Conservation (phyloP, 2,329 filamentous ascomycete genomes). For the Aspergillus sp. region DNA sequence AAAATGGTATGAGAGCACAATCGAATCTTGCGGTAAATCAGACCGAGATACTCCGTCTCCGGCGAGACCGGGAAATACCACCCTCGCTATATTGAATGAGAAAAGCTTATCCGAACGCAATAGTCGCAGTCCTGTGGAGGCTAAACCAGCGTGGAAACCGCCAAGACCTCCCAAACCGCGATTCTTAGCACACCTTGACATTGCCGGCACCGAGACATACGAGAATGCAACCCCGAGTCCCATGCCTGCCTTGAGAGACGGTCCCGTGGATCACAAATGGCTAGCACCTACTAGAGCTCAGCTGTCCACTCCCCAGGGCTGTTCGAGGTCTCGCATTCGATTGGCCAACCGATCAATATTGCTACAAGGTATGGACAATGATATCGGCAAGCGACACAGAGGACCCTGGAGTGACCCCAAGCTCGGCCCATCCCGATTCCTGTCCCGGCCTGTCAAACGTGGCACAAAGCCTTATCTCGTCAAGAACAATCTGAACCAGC, state of each 20-base stretch:
- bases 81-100: background rate
- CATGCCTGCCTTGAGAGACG: background rate
- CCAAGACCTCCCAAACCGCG: constrained; percentile 18
- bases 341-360: background rate
- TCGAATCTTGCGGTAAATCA: background rate
- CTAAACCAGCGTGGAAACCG: constrained; percentile 8
- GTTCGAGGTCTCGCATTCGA: background rate
- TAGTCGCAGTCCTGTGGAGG: background rate
- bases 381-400: background rate
- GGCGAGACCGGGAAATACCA: background rate
- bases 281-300: background rate
- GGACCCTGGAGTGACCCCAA: constrained; percentile 6
- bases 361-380: background rate
- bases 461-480: constrained; percentile 1
- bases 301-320: background rate
- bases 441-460: constrained; percentile 6
- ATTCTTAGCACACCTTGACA: constrained; percentile 11
- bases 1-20: background rate
- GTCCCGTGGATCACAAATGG: background rate
- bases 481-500: constrained; percentile 12
- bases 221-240: constrained; percentile 5
- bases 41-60: background rate
- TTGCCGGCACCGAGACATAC: background rate
- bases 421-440: background rate
- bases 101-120: background rate